phyloP scores from a whole-genome alignment of 2,329 filamentous ascomycete species.

The Dothistroma pini region DNA sequence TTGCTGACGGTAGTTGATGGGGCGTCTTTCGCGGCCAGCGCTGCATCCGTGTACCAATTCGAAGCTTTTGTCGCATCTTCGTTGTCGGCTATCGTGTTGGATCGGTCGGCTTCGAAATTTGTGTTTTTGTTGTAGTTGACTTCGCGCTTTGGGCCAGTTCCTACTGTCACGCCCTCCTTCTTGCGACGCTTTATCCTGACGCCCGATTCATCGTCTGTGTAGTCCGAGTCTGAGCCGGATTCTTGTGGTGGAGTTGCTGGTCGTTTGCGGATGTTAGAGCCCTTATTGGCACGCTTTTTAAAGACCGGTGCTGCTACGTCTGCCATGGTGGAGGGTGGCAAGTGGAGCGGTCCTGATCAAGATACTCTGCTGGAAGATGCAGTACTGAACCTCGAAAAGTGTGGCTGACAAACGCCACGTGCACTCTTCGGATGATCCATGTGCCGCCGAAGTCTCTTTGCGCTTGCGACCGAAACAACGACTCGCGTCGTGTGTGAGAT shows the following conservation, averaged over 20 bases:
- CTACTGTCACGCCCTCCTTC: conserved; percentile 63
- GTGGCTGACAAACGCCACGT: conserved; percentile 1
- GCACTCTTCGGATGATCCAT: background rate
- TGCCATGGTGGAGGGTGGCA: conserved; percentile 26
- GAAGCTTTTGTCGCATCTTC: conserved; percentile 88
- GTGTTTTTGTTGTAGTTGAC: conserved; percentile 35
- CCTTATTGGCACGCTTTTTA: conserved; percentile 79
- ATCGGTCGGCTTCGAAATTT: conserved; percentile 57
- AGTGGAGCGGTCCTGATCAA: background rate
- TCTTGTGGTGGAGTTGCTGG: conserved; percentile 68
- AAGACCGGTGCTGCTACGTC: conserved; percentile 57
- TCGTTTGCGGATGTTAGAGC: conserved; percentile 75
- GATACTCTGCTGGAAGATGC: too few species aligned
- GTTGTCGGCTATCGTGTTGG: conserved; percentile 58
- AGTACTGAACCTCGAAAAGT: background rate
- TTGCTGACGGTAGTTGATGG: conserved; percentile 8
- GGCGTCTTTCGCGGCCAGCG: conserved; percentile 33
- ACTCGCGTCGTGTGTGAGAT: background rate
- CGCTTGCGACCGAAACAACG: background rate
- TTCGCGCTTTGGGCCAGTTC: conserved; percentile 51
- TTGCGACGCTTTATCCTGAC: conserved; percentile 74
- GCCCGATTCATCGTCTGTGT: conserved; percentile 74
- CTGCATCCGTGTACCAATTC: conserved; percentile 81
- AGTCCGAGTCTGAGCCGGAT: conserved; percentile 57
- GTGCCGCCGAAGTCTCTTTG: background rate